phyloP scores from a whole-genome alignment of 1,284 basidiomycete species.

The Agroathelia rolfsii region DNA sequence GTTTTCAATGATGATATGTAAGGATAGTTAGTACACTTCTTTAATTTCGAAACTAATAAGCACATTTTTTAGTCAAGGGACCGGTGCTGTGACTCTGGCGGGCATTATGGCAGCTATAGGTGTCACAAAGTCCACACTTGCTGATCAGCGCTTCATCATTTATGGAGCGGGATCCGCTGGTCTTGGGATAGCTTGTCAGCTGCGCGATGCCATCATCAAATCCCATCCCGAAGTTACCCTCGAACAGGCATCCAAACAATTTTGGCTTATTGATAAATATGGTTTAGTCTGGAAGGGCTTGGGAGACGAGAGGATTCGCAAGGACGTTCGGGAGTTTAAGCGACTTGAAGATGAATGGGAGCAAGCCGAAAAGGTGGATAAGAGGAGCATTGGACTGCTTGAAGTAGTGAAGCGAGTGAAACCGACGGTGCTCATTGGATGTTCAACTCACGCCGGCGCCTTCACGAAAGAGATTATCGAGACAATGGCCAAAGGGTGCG shows the following conservation, averaged over 20 bases:
- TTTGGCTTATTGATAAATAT: conserved; percentile 59
- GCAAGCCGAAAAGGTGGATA: conserved; percentile 28
- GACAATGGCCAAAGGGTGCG: conserved; percentile 57
- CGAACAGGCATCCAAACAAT: conserved; percentile 51
- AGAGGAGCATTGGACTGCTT: conserved; percentile 40
- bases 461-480: conserved; percentile 71
- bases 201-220: conserved; percentile 68
- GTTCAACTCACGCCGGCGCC: conserved; percentile 70
- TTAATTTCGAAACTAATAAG: neutral
- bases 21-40: conserved; percentile 13
- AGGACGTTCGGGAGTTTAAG: conserved; percentile 46
- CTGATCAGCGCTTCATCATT: conserved; percentile 69
- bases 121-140: conserved; percentile 58
- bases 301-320: conserved; percentile 36
- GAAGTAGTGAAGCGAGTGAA: conserved; percentile 62
- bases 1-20: conserved; percentile 79
- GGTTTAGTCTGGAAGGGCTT: conserved; percentile 47
- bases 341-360: conserved; percentile 45
- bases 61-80: conserved; percentile 56
- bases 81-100: conserved; percentile 77
- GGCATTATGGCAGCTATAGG: conserved; percentile 68
- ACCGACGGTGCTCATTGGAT: conserved; percentile 74
- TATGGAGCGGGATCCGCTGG: conserved; percentile 81
- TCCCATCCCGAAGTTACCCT: conserved; percentile 44
- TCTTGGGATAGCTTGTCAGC: conserved; percentile 63